Base-by-base conservation (phyloP, 192 early-diverging fungal genomes). In the Spizellomyces punctatus region DNA sequence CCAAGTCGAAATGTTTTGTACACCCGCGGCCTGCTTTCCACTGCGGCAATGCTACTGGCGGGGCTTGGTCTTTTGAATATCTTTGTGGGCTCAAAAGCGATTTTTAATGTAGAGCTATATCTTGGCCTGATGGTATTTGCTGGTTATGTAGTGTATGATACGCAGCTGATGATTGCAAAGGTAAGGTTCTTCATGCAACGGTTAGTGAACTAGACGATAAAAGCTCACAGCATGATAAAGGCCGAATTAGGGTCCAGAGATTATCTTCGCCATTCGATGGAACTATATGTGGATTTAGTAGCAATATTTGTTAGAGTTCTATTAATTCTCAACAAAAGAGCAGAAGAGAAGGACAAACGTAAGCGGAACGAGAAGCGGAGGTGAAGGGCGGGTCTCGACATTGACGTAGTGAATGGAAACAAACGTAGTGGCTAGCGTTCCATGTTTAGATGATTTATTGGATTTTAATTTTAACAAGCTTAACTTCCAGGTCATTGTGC, bases 91-190 rank as follows among this genome's bases (percentile, higher is more conserved):
- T 86, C 82, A 5, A 16, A 46, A 10, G 50, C 63, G 10, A 44
- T 83, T 6, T 86, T 78, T 67, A 72, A 74, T n/a, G 46, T 76
- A 19, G 83, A 88, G 44, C 72, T 88, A 49, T 85, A 83, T 65
- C 44, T 81, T 41, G 85, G 86, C 7, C 67, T 88, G 19, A 49
- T 80, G 49, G 68, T 83, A 10, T 88, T 88, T 76, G 67, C 72
- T 36, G 45, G 72, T n/a, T 86, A 71, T 74, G 80, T 88, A 12
- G 54, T 88, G 14, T 88, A 79, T 67, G 86, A 88, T 68, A 88
- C 86, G 22, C 86, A 88, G 66, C 45, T 84, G 57, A 85, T 88
- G 63, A 76, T 88, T 46, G 73, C 77, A 45, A 76, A 75, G 62
- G 63, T 64, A 16, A 36, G n/a, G 4, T 21, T 16, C 50, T 54